Conservation (phyloP, 345 rosid species). For the Turnera subulata region DNA sequence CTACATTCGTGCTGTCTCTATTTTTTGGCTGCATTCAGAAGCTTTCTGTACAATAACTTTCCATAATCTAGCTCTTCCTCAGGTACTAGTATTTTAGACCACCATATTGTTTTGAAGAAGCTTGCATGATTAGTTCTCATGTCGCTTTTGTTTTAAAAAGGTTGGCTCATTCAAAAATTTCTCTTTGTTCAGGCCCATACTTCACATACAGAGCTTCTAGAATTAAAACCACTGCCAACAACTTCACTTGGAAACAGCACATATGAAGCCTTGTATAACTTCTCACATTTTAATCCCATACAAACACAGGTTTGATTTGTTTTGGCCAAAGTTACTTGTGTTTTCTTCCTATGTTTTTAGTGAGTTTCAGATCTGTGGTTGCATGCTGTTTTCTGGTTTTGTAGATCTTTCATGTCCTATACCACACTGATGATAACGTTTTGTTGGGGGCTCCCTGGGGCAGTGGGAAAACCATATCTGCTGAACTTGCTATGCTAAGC, state of each 20-base stretch:
- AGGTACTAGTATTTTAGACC: conserved; percentile 41
- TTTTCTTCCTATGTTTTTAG: conserved; percentile 8
- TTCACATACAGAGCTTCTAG: conserved; percentile 88
- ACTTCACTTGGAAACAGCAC: conserved; percentile 64
- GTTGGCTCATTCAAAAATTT: conserved; percentile 16
- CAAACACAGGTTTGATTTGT: conserved; percentile 77
- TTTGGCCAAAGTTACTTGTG: conserved; percentile 15
- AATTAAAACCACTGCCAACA: conserved; percentile 91
- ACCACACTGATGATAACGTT: conserved; percentile 88
- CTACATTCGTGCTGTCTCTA: conserved; percentile 92
- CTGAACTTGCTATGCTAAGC: conserved; percentile 96
- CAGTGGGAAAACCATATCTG: conserved; percentile 97
- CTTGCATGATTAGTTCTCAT: neutral
- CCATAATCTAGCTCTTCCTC: conserved; percentile 79
- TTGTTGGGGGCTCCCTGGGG: conserved; percentile 98
- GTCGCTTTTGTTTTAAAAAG: neutral
- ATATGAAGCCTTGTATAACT: conserved; percentile 73
- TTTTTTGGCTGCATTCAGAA: conserved; percentile 96
- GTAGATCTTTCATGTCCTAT: conserved; percentile 85
- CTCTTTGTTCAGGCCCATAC: conserved; percentile 62
- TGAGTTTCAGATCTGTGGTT: conserved; percentile 8
- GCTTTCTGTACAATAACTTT: conserved; percentile 87
- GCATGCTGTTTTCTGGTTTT: conserved; percentile 25
- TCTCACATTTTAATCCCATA: conserved; percentile 97
- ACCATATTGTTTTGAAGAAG: neutral